Evolutionary conservation across 2,329 filamentous ascomycete genomes (phyloP), one percentile per base, ranked within the genome.

Genomic region (Monosporascus sp.): DNA sequence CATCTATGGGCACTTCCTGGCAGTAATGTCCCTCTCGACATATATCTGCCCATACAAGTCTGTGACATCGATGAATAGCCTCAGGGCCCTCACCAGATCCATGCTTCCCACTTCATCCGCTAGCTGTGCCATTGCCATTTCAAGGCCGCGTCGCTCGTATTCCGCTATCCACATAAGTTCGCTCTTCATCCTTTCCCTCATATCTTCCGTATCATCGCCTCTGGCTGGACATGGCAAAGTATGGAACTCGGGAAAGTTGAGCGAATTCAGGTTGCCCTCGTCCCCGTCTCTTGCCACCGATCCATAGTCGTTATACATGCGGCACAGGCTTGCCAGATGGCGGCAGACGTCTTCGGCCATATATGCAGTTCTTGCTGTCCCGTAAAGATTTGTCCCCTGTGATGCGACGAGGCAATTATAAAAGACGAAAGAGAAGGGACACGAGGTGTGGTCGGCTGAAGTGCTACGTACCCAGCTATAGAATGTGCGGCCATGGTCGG

Each of bases 361-460:
- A 22, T 53, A 56, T 2, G 39, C 53, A 11, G 35, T 54, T 7
- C 22, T 27, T 3, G 27, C 35, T 31, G 14, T n/a, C 18, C 24
- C 38, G 49, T 54, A 47, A 57, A 54, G 41, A 50, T 50, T n/a
- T 41, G n/a, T n/a, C 8, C 7, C 9, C 18, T n/a, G 6, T 8
- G 8, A 8, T n/a, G 11, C 8, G 3, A 51, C 14, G 4, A 55
- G 37, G 27, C 50, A 52, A 8, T 52, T 48, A 38, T 50, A 52
- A 31, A 55, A 52, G 4, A 38, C n/a, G 17, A 52, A 55, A 15
- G 47, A 47, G 27, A 52, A 55, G 1, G 50, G 48, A 15, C 53
- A 55, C 6, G 53, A 55, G 9, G 50, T 52, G 20, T 55, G 47
- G 36, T 52, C 50, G 17, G 48, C 53, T 5, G 50, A 55, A 3